Conservation (phyloP, 352 stramenopile genomes). For the Globisporangium viniferum region DNA sequence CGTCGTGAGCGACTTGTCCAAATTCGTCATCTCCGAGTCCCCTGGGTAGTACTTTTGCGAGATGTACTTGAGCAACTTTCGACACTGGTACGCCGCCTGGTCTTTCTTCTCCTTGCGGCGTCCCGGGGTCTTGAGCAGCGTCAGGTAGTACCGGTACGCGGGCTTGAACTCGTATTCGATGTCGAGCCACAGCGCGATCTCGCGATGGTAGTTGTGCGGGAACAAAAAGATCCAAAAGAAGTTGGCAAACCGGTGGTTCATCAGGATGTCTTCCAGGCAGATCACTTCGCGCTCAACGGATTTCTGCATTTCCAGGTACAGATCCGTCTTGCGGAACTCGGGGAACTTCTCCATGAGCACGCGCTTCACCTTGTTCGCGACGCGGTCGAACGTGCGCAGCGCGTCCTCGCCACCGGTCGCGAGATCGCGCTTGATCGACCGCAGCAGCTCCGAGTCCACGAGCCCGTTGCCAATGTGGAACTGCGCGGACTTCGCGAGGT, state of each 20-base stretch:
- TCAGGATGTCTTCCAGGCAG: constrained; percentile 78
- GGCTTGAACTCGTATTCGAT: constrained; percentile 89
- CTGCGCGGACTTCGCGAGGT: constrained; percentile 68
- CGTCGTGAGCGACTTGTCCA: constrained; percentile 65
- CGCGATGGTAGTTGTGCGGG: constrained; percentile 84
- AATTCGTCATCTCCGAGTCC: constrained; percentile 65
- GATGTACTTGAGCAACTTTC: constrained; percentile 79
- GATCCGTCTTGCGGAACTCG: constrained; percentile 73
- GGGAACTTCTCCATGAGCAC: constrained; percentile 79
- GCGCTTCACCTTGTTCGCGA: constrained; percentile 77
- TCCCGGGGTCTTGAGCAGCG: constrained; percentile 47
- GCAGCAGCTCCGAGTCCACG: constrained; percentile 59
- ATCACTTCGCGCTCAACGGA: constrained; percentile 80
- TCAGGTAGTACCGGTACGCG: constrained; percentile 67
- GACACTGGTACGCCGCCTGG: constrained; percentile 52
- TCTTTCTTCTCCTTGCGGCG: constrained; percentile 57
- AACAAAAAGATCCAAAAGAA: constrained; percentile 90
- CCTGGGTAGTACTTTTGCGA: constrained; percentile 82
- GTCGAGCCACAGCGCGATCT: constrained; percentile 83
- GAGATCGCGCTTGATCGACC: constrained; percentile 74
- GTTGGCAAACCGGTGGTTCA: constrained; percentile 86
- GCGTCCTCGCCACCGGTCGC: constrained; percentile 74
- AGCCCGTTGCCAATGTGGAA: constrained; percentile 74
- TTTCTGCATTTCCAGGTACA: constrained; percentile 80
- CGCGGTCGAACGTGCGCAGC: constrained; percentile 72